phyloP scores from a whole-genome alignment of 2,329 filamentous ascomycete species.

The Trichoderma sp. region DNA sequence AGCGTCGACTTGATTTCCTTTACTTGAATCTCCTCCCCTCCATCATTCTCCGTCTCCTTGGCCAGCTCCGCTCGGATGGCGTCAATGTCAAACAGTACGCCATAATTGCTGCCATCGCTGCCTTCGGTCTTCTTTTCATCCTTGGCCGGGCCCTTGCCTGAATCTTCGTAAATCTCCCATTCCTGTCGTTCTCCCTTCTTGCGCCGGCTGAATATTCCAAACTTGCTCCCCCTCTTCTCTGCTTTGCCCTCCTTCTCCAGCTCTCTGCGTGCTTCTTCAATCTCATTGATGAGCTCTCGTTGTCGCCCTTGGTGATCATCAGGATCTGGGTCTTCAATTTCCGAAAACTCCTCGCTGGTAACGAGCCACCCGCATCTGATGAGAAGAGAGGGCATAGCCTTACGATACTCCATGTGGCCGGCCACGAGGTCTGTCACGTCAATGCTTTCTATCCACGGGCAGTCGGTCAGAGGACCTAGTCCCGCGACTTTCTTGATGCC shows the following conservation, averaged over 20 bases:
- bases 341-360: constrained; percentile 88
- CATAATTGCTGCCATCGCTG: constrained; percentile 52
- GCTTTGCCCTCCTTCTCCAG: constrained; percentile 74
- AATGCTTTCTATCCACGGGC: constrained; percentile 85
- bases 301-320: constrained; percentile 88
- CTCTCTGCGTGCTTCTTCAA: constrained; percentile 88
- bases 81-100: constrained; percentile 90
- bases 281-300: constrained; percentile 91
- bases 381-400: constrained; percentile 84
- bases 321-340: constrained; percentile 96
- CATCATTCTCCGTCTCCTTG: constrained; percentile 59
- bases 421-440: constrained; percentile 83
- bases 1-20: constrained; percentile 85
- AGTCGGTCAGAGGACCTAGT: constrained; percentile 70
- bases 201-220: constrained; percentile 79
- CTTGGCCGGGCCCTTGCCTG: constrained; percentile 42
- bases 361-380: constrained; percentile 89
- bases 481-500: constrained; percentile 89
- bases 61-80: constrained; percentile 87
- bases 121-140: constrained; percentile 47
- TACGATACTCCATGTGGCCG: constrained; percentile 96
- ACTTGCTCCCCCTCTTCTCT: constrained; percentile 59
- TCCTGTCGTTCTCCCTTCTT: constrained; percentile 81
- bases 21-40: constrained; percentile 59
- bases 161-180: constrained; percentile 92